Base-by-base conservation (phyloP, 148 eudicot species). In the Silene conica region DNA sequence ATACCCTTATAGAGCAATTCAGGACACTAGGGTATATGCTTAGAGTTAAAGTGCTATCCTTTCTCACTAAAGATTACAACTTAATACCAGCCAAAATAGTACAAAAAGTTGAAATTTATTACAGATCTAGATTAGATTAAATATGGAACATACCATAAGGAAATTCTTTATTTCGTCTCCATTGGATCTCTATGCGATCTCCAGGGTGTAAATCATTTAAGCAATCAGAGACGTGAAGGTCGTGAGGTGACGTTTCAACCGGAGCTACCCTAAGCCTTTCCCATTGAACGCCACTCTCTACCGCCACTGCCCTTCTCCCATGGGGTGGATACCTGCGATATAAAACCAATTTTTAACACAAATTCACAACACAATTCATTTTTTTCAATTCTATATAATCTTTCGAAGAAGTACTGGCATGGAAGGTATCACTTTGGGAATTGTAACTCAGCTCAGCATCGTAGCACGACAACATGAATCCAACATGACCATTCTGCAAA, bases 141-240 rank as follows among this genome's bases (percentile, higher is more conserved):
- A 41, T 9, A 26, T n/a, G 63, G 43, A 76, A 83, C 79, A 22
- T 84, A 95, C 99, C 99, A 76, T 95, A 95, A 72, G 99, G 99
- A 73, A 88, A 95, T 76, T 87, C 96, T 81, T 88, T 92, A 80
- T 88, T 95, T 81, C 96, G 83, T 84, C 99, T 90, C 99, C 99
- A 95, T 69, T 95, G 99, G 74, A 95, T 95, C 85, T 95, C 99
- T 62, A 95, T 83, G 80, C 92, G 92, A 86, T 95, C 92, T 19
- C 96, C 92, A 16, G 99, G 99, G 67, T 70, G 83, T 64, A 95
- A 81, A 76, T 95, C 94, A 50, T 77, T 31, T 73, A 92, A 83
- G 77, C 97, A 89, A 76, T 86, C 92, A 18, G 99, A 88, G 38
- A 75, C 52, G 73, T 95, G 89, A 83, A 95, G 94, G 73, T 85